Conservation (phyloP, 1,284 basidiomycete genomes). For the Ustilago vetiveriae region DNA sequence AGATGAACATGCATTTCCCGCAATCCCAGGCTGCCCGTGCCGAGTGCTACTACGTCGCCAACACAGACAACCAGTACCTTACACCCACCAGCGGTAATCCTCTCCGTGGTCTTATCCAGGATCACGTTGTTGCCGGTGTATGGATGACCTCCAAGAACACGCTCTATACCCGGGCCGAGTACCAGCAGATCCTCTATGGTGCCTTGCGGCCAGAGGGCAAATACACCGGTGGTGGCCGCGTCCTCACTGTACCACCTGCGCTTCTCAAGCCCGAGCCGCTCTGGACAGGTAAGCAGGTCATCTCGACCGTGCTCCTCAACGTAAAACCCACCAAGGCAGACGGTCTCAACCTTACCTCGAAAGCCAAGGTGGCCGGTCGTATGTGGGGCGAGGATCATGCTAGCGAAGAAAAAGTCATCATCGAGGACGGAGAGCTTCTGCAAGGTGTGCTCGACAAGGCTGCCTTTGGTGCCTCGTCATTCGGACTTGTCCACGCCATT, state of each 20-base stretch:
- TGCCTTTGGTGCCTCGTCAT: conserved; percentile 94
- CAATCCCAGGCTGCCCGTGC: conserved; percentile 93
- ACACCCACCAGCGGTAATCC: conserved; percentile 98
- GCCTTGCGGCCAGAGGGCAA: conserved; percentile 89
- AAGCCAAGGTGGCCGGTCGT: conserved; percentile 84
- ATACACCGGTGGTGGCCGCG: conserved; percentile 74
- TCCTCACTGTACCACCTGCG: conserved; percentile 86
- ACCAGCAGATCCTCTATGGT: conserved; percentile 95
- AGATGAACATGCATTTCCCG: conserved; percentile 99
- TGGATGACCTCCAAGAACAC: conserved; percentile 98
- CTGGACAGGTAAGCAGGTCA: conserved; percentile 99
- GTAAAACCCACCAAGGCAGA: conserved; percentile 83
- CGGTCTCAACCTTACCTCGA: conserved; percentile 85
- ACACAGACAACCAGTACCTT: conserved; percentile 98
- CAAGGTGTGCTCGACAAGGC: conserved; percentile 94
- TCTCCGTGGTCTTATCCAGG: conserved; percentile 96
- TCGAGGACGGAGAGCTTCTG: conserved; percentile 93
- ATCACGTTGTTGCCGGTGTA: conserved; percentile 97
- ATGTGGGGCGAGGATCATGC: conserved; percentile 74
- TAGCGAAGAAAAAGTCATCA: conserved; percentile 84
- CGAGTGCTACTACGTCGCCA: conserved; percentile 80
- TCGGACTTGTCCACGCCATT: conserved; percentile 96
- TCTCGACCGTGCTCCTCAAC: conserved; percentile 74
- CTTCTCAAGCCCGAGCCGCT: conserved; percentile 88
- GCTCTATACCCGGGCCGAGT: conserved; percentile 94